phyloP scores from a whole-genome alignment of 345 rosid species.

The Hibiscus syriacus region DNA sequence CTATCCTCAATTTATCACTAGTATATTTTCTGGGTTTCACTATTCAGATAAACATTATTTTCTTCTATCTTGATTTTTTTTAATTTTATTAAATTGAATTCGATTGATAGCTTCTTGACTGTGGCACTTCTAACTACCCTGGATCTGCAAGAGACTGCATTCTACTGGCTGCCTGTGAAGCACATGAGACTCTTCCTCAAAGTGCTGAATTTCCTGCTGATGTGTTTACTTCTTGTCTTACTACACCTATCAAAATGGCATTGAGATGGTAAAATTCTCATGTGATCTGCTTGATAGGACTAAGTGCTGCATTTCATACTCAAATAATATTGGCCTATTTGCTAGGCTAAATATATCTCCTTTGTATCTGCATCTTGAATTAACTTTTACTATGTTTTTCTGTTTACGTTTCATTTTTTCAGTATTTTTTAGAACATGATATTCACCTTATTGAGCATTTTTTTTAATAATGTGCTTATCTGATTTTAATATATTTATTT shows the following conservation, averaged over 20 bases:
- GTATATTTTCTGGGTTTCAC: conserved; percentile 1
- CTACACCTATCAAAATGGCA: conserved; percentile 98
- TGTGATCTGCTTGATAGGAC: neutral
- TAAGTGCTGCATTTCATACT: neutral
- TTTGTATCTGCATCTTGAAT: neutral
- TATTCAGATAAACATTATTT: conserved; percentile 9
- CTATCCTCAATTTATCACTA: neutral
- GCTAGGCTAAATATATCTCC: neutral
- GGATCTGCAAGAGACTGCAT: conserved; percentile 86
- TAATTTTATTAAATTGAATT: conserved; percentile 10
- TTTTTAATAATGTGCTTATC: neutral
- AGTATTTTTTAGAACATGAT: neutral
- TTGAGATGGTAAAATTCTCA: conserved; percentile 65
- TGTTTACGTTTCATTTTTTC: neutral
- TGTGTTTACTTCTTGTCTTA: conserved; percentile 95
- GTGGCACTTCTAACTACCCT: conserved; percentile 55
- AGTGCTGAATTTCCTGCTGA: conserved; percentile 98
- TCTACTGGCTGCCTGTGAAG: conserved; percentile 98
- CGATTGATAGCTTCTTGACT: conserved; percentile 63
- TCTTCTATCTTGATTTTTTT: conserved; percentile 4
- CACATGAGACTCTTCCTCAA: conserved; percentile 98
- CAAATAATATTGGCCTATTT: neutral
- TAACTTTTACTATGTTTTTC: neutral
- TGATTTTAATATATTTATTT: neutral
- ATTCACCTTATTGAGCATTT: neutral